These are phyloP conservation scores for Microbotryum scabiosae DNA, from an alignment of 1,284 basidiomycete species.

Conservation along the genomic window DNA sequence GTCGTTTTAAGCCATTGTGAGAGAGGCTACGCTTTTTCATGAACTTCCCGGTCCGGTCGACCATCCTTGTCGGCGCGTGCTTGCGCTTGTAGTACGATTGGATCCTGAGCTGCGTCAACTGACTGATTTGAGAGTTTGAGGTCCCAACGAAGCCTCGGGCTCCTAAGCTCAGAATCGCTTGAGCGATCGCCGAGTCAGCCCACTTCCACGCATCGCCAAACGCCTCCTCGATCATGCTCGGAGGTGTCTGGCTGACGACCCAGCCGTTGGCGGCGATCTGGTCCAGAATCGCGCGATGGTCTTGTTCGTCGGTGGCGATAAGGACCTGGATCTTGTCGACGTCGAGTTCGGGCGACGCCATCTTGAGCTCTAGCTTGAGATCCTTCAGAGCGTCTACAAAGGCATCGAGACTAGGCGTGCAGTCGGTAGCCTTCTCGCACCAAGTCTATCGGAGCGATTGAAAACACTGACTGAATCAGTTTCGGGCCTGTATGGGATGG, in stretches of 20 bases:
- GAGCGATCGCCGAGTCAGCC: slow-evolving; percentile 48
- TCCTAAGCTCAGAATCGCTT: slow-evolving; percentile 57
- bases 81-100: too few species aligned
- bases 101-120: slow-evolving; percentile 54
- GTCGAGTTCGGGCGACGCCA: slow-evolving; percentile 39
- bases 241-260: slow-evolving; percentile 52
- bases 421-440: slow-evolving; percentile 43
- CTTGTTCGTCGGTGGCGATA: slow-evolving; percentile 60
- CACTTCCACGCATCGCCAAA: slow-evolving; percentile 17
- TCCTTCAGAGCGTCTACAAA: slow-evolving; percentile 55
- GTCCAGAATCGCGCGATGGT: slow-evolving; percentile 56
- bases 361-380: slow-evolving; percentile 45
- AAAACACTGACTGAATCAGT: not conserved
- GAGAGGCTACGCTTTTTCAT: too few species aligned
- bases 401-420: slow-evolving; percentile 54
- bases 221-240: slow-evolving; percentile 37
- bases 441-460: slow-evolving; percentile 2
- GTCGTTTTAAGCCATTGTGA: too few species aligned
- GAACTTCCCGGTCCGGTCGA: too few species aligned
- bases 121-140: slow-evolving; percentile 57
- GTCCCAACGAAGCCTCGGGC: slow-evolving; percentile 58
- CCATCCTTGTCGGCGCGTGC: too few species aligned
- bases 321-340: slow-evolving; percentile 52
- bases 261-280: slow-evolving; percentile 54
- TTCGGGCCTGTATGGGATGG: too few species aligned